phyloP scores from a whole-genome alignment of 2,329 filamentous ascomycete genomes.

The Acephala macrosclerotiorum region DNA sequence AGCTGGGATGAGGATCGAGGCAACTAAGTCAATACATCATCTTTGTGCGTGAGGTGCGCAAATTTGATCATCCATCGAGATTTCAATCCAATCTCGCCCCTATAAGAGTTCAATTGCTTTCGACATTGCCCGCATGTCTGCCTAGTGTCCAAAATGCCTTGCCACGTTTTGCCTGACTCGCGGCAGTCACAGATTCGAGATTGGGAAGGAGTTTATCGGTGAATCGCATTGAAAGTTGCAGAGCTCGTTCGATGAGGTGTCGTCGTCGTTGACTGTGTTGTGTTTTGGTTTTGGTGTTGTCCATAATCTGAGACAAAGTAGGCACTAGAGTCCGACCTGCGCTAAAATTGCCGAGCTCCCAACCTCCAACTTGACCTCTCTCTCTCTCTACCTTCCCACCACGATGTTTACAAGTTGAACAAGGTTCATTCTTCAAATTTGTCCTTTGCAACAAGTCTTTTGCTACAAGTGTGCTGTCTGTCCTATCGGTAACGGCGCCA shows the following conservation, averaged over 20 bases:
- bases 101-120: not conserved
- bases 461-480: not conserved
- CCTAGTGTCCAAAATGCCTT: not conserved
- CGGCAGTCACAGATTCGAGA: not conserved
- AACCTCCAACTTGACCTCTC: not conserved
- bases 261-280: not conserved
- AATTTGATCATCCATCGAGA: slow-evolving; percentile 1
- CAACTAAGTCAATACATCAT: not conserved
- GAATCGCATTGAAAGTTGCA: not conserved
- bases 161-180: not conserved
- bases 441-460: not conserved
- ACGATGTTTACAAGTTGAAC: not conserved
- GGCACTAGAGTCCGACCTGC: not conserved
- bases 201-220: not conserved
- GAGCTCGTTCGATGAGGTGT: not conserved
- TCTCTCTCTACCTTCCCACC: not conserved
- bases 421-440: not conserved
- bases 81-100: not conserved
- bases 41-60: slow-evolving; percentile 2
- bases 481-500: no score
- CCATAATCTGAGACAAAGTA: not conserved
- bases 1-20: slow-evolving; percentile 5
- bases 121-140: not conserved
- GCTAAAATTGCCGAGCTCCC: slow-evolving; percentile 3
- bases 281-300: not conserved